phyloP scores from a whole-genome alignment of 2,329 filamentous ascomycete species.

The Ceratocystis smalleyi region DNA sequence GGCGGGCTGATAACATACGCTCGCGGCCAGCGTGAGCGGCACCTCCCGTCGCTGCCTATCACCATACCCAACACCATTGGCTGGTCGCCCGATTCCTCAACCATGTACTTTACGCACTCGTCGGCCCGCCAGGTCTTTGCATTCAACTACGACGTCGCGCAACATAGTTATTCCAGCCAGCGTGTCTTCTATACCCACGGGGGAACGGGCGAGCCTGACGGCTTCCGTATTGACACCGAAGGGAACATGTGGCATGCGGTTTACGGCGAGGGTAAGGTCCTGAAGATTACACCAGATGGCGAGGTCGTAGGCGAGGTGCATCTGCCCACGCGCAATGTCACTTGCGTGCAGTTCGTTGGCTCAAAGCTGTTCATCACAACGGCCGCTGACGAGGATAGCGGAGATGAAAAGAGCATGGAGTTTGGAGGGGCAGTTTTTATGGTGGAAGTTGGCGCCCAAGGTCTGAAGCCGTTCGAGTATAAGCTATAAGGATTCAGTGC shows the following conservation, averaged over 20 bases:
- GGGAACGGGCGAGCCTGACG: slow-evolving; percentile 55
- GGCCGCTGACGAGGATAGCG: slow-evolving; percentile 49
- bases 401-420: slow-evolving; percentile 42
- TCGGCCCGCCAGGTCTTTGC: slow-evolving; percentile 53
- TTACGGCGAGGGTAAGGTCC: slow-evolving; percentile 61
- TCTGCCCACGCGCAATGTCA: slow-evolving; percentile 64
- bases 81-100: slow-evolving; percentile 59
- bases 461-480: slow-evolving; percentile 49
- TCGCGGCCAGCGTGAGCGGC: slow-evolving; percentile 37
- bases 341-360: slow-evolving; percentile 67
- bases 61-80: slow-evolving; percentile 74
- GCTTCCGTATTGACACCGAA: slow-evolving; percentile 67
- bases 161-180: slow-evolving; percentile 50
- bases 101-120: slow-evolving; percentile 73
- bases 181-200: slow-evolving; percentile 59
- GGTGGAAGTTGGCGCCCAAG: slow-evolving; percentile 59
- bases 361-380: slow-evolving; percentile 64
- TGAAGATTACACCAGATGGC: slow-evolving; percentile 57
- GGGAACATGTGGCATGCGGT: slow-evolving; percentile 81
- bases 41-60: slow-evolving; percentile 53
- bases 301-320: slow-evolving; percentile 57
- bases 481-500: slow-evolving; percentile 27
- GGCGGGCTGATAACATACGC: slow-evolving; percentile 61
- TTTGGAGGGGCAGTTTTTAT: slow-evolving; percentile 59
- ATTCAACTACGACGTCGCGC: slow-evolving; percentile 55